Evolutionary conservation across 257 asterid genomes (phyloP).

Genomic region (Vinca minor): DNA sequence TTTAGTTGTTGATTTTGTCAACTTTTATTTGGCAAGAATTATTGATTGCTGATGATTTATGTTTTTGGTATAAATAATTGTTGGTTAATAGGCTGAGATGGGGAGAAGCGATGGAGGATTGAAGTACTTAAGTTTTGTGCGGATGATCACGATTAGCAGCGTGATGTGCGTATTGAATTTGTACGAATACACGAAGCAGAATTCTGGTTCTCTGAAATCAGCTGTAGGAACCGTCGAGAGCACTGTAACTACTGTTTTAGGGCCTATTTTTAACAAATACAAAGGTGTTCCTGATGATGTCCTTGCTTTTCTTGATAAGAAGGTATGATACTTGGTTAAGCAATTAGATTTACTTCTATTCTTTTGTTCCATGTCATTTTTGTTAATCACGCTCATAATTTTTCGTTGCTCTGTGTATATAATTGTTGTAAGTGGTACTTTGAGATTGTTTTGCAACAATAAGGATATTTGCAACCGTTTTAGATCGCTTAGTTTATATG

Average conservation of each 20-base stretch:
- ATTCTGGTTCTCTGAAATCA: constrained; percentile 61
- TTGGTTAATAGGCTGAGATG: constrained; percentile 40
- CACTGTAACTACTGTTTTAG: constrained; percentile 42
- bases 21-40: no score
- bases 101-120: constrained; percentile 29
- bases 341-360: background rate
- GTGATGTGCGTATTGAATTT: constrained; percentile 39
- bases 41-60: no score
- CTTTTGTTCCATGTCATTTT: background rate
- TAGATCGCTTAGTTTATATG: background rate
- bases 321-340: constrained; percentile 35
- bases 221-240: constrained; percentile 48
- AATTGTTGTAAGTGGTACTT: no score
- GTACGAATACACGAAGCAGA: constrained; percentile 55
- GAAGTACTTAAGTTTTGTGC: constrained; percentile 58
- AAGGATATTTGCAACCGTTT: background rate
- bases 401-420: background rate
- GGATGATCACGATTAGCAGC: constrained; percentile 41
- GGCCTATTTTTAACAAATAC: constrained; percentile 49
- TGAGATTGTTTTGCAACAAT: background rate
- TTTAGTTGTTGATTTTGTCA: no score
- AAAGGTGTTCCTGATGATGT: constrained; percentile 47
- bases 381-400: no score
- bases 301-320: constrained; percentile 51
- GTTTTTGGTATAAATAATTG: background rate